Percentiles rank a stretch among this genome's conserved stretches.
phyloP scores from a whole-genome alignment of 352 stramenopile species.

The Aphanomyces cochlioides region DNA sequence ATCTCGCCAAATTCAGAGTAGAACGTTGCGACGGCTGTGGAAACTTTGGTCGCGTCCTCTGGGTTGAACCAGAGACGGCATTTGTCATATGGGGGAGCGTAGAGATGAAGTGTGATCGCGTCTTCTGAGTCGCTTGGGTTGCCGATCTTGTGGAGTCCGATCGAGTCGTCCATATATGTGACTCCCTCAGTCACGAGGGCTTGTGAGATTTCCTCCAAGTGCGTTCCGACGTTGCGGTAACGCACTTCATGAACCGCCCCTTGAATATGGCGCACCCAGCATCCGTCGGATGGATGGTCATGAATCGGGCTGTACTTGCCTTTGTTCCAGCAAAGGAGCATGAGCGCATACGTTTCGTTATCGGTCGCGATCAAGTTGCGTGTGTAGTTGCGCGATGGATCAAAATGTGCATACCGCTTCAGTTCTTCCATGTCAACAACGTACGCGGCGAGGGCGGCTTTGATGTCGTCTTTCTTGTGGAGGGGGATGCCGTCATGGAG shows the following conservation, averaged over 20 bases:
- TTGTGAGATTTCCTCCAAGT: conserved; percentile 56
- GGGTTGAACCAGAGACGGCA: conserved; percentile 86
- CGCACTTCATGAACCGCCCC: conserved; percentile 86
- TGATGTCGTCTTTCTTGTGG: conserved; percentile 19
- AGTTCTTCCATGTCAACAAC: conserved; percentile 54
- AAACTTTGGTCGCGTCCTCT: conserved; percentile 52
- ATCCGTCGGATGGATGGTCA: conserved; percentile 91
- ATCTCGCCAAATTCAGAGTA: conserved; percentile 74
- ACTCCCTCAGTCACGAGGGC: conserved; percentile 57
- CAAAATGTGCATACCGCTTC: conserved; percentile 76
- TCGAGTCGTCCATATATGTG: conserved; percentile 89
- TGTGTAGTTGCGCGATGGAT: conserved; percentile 88
- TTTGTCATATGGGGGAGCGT: conserved; percentile 88
- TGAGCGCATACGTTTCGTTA: conserved; percentile 89
- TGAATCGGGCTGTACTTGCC: conserved; percentile 88
- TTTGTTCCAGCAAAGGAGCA: conserved; percentile 92
- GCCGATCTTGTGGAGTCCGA: conserved; percentile 90
- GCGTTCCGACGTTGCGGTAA: conserved; percentile 50
- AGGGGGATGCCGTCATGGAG: conserved; percentile 15
- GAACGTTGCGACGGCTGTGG: conserved; percentile 69
- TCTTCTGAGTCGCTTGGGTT: conserved; percentile 58
- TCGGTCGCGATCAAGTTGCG: conserved; percentile 92
- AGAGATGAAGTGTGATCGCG: conserved; percentile 91
- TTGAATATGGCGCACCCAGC: conserved; percentile 87
- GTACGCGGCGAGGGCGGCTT: conserved; percentile 32